These are phyloP conservation scores for Tausonia pullulans DNA, from an alignment of 1,284 basidiomycete genomes.

Conservation along the genomic window DNA sequence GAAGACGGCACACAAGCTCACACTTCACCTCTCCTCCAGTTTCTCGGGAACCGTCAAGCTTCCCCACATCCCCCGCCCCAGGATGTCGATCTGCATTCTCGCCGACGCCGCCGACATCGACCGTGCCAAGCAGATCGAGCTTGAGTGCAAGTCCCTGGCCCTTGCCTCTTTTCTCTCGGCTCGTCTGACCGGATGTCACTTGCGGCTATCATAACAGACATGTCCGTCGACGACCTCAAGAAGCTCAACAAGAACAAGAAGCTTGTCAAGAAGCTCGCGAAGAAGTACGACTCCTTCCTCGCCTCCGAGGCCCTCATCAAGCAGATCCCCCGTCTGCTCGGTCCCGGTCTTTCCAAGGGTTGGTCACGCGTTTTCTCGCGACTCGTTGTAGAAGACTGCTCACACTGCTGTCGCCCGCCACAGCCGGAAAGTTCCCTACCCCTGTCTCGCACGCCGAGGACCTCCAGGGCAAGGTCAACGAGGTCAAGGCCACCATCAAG, in stretches of 20 bases:
- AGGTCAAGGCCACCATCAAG: constrained; percentile 98
- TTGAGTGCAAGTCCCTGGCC: constrained; percentile 47
- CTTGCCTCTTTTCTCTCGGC: neutral
- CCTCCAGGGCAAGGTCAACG: constrained; percentile 78
- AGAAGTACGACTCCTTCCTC: constrained; percentile 99
- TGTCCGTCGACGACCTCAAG: constrained; percentile 99
- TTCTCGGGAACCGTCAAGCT: constrained; percentile 97
- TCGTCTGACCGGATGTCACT: neutral
- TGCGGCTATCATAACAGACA: constrained; percentile 39
- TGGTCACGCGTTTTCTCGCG: constrained; percentile 19
- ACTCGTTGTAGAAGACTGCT: neutral
- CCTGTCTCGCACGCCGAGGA: constrained; percentile 90
- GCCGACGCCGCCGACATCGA: constrained; percentile 98
- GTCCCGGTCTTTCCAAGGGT: constrained; percentile 98
- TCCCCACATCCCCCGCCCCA: constrained; percentile 90
- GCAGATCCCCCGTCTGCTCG: constrained; percentile 98
- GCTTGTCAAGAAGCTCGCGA: constrained; percentile 99
- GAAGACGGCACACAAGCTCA: too few species aligned
- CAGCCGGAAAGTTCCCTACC: constrained; percentile 98
- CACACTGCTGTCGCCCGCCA: neutral
- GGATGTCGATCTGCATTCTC: constrained; percentile 99
- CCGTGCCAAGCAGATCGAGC: constrained; percentile 91
- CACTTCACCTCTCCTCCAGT: neutral
- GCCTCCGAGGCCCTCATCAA: constrained; percentile 97
- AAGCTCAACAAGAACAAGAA: constrained; percentile 99